Evolutionary conservation across 2,329 filamentous ascomycete genomes (phyloP), one percentile per base, ranked within the genome.

Genomic region (Diaporthe caulivora): DNA sequence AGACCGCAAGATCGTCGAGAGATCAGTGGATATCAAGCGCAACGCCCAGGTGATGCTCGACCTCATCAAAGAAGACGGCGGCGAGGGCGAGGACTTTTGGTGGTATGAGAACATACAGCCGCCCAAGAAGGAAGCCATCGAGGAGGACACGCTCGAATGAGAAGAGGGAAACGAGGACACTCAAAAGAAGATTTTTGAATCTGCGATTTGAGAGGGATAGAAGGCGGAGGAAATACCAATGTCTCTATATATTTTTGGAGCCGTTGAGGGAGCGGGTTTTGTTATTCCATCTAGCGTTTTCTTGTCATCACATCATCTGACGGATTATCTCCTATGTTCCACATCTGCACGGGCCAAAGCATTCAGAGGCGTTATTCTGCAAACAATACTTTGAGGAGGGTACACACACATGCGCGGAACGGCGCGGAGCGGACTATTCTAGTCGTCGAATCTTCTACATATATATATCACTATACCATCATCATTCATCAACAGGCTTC

Each of bases 41-140:
- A 92, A 92, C 72, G 88, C 87, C 17, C 86, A 90, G 75, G 87
- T 92, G 31, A 86, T 92, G 82, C 81, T 92, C 71, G 89, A 92
- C 74, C 83, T 92, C n/a, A 92, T 92, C 76, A 86, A 87, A 64
- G 90, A 92, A 74, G 88, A 91, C 71, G 89, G 88, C 24, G 81
- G 87, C 26, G 87, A 87, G 26, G 87, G 90, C 71, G 87, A 91
- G 79, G 90, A 92, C 75, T 87, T 91, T 76, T 92, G 90, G 89
- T 87, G 87, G 83, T 91, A 91, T 77, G 89, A 89, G 58, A 85
- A 85, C 68, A 83, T 81, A 44, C 88, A 88, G 49, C 88, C 89
- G 47, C 85, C 87, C 17, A 78, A 84, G 1, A 78, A 84, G 1
- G 86, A 86, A 74, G 84, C 84, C 29, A 87, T 86, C 71, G 87